phyloP scores from a whole-genome alignment of 371 early-diverging fungal species.

The Mortierella sp. region DNA sequence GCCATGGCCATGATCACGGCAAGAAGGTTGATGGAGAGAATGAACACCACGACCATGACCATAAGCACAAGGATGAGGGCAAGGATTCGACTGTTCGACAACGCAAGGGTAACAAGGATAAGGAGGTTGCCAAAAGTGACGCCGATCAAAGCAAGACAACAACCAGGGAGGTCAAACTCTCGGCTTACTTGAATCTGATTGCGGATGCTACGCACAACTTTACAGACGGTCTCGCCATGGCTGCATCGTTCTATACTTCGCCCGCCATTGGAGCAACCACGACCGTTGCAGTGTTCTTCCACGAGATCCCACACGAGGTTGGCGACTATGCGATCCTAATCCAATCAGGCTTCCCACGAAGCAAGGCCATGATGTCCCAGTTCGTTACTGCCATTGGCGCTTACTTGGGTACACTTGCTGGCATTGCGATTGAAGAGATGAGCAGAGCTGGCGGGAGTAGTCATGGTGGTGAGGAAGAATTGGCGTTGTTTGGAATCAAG shows the following conservation, averaged over 20 bases:
- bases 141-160: slow-evolving; percentile 7
- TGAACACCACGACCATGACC: slow-evolving; percentile 32
- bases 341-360: slow-evolving; percentile 82
- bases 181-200: slow-evolving; percentile 85
- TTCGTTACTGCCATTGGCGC: slow-evolving; percentile 86
- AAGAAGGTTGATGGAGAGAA: slow-evolving; percentile 49
- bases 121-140: slow-evolving; percentile 16
- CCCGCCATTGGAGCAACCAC: slow-evolving; percentile 87
- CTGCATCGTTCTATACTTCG: slow-evolving; percentile 86
- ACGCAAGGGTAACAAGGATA: slow-evolving; percentile 46
- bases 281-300: slow-evolving; percentile 91
- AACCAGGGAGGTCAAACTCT: slow-evolving; percentile 64
- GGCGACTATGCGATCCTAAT: slow-evolving; percentile 92
- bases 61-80: slow-evolving; percentile 20
- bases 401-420: slow-evolving; percentile 82
- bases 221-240: slow-evolving; percentile 94
- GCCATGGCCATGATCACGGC: slow-evolving; percentile 61
- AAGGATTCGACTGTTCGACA: slow-evolving; percentile 53
- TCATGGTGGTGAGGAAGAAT: slow-evolving; percentile 8
- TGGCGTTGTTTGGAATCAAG: slow-evolving; percentile 33
- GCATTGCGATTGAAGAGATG: slow-evolving; percentile 82
- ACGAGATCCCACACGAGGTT: slow-evolving; percentile 94
- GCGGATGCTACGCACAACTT: slow-evolving; percentile 93
- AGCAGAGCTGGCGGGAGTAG: slow-evolving; percentile 53
- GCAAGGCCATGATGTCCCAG: slow-evolving; percentile 85